phyloP scores from a whole-genome alignment of 2,329 filamentous ascomycete species.

The Aplosporella prunicola region DNA sequence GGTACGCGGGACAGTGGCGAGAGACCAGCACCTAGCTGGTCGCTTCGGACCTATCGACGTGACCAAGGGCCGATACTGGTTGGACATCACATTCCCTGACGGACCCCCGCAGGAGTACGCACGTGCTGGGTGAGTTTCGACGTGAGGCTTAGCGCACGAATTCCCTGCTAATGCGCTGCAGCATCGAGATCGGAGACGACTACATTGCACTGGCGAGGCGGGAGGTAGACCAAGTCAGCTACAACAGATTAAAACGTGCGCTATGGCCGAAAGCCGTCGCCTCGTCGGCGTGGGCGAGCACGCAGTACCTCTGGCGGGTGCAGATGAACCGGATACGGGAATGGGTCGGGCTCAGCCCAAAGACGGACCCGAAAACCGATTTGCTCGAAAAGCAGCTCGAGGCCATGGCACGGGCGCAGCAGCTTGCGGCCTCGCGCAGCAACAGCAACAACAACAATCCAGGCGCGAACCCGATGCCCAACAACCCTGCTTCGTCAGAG shows the following conservation, averaged over 20 bases:
- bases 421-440: slow-evolving; percentile 2
- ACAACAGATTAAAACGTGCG: slow-evolving; percentile 28
- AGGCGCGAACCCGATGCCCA: too few relatives aligned
- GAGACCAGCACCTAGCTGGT: slow-evolving; percentile 22
- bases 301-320: slow-evolving; percentile 25
- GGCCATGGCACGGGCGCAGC: slow-evolving; percentile 8
- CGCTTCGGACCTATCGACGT: slow-evolving; percentile 30
- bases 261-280: slow-evolving; percentile 30
- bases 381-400: slow-evolving; percentile 4
- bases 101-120: slow-evolving; percentile 41
- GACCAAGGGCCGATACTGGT: slow-evolving; percentile 35
- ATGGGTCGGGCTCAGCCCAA: slow-evolving; percentile 25
- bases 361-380: slow-evolving; percentile 5
- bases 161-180: slow-evolving; percentile 17
- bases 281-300: slow-evolving; percentile 25
- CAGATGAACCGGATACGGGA: slow-evolving; percentile 28
- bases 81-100: slow-evolving; percentile 40
- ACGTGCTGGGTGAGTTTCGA: slow-evolving; percentile 29
- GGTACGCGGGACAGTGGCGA: slow-evolving; percentile 22
- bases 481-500: neutral
- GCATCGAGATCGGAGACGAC: slow-evolving; percentile 30
- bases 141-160: slow-evolving; percentile 17
- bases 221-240: slow-evolving; percentile 23
- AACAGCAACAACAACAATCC: neutral
- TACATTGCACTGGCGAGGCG: slow-evolving; percentile 27